Conservation (phyloP, 129 eudicot species). For the Silybum marianum region DNA sequence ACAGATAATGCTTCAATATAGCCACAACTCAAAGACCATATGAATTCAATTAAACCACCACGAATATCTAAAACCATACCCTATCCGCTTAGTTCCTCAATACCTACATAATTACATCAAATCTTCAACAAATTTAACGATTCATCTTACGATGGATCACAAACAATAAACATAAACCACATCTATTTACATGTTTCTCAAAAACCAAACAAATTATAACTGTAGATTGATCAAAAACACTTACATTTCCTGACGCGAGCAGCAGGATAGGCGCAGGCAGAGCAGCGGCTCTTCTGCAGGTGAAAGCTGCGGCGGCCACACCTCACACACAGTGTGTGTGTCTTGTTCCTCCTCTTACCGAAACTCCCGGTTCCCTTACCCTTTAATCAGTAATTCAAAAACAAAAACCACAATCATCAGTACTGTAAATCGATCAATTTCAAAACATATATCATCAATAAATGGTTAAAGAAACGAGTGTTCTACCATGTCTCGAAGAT, state of each 20-base stretch:
- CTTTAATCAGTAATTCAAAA: slow-evolving; percentile 22
- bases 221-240: not conserved
- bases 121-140: not conserved
- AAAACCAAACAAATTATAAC: not conserved
- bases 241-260: slow-evolving; percentile 56
- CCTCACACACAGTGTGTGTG: slow-evolving; percentile 56
- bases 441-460: not conserved
- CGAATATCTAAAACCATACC: not conserved
- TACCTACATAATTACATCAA: not conserved
- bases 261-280: slow-evolving; percentile 57
- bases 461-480: not conserved
- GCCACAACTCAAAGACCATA: not conserved
- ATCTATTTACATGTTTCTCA: not conserved
- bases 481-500: slow-evolving; percentile 30
- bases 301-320: slow-evolving; percentile 55
- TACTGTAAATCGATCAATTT: slow-evolving; percentile 6
- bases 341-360: slow-evolving; percentile 64
- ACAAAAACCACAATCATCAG: not conserved
- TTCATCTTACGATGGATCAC: not conserved
- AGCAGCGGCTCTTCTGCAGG: slow-evolving; percentile 52
- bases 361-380: slow-evolving; percentile 60
- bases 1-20: not conserved
- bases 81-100: not conserved
- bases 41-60: not conserved
- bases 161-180: not conserved